These are phyloP conservation scores for Clonostachys byssicola DNA, from an alignment of 2,329 filamentous ascomycete genomes.

Conservation along the genomic window DNA sequence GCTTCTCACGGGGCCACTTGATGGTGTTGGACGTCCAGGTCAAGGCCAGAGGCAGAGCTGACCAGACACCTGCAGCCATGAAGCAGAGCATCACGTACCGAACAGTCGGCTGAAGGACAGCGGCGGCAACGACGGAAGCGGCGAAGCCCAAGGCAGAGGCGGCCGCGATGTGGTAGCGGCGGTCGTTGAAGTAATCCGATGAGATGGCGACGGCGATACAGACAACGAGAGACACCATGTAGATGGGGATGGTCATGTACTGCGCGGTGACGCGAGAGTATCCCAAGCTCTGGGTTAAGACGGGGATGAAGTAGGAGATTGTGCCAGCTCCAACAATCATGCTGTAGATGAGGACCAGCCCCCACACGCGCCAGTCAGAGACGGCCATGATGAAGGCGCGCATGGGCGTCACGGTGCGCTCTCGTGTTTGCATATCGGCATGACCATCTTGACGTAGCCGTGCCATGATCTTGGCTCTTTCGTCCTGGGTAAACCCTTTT, in stretches of 20 bases:
- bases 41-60: conserved; percentile 9
- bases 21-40: conserved; percentile 17
- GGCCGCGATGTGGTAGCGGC: conserved; percentile 18
- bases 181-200: conserved; percentile 16
- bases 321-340: conserved; percentile 37
- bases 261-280: conserved; percentile 36
- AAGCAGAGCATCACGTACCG: conserved; percentile 12
- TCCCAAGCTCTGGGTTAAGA: conserved; percentile 43
- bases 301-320: conserved; percentile 51
- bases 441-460: conserved; percentile 40
- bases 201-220: conserved; percentile 13
- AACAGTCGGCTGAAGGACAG: conserved; percentile 7
- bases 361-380: conserved; percentile 39
- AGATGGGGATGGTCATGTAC: conserved; percentile 37
- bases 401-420: conserved; percentile 15
- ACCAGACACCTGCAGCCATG: conserved; percentile 8
- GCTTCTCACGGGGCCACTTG: conserved; percentile 13
- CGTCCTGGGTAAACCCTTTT: conserved; percentile 52
- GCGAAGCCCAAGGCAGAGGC: conserved; percentile 14
- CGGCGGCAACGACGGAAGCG: conserved; percentile 12
- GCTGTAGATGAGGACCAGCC: conserved; percentile 45
- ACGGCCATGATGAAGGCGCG: conserved; percentile 23
- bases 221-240: conserved; percentile 16
- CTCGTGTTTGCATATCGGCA: conserved; percentile 2
- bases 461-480: conserved; percentile 57